Evolutionary conservation across 2,329 filamentous ascomycete species (phyloP).

Genomic region (Fusarium napiforme): DNA sequence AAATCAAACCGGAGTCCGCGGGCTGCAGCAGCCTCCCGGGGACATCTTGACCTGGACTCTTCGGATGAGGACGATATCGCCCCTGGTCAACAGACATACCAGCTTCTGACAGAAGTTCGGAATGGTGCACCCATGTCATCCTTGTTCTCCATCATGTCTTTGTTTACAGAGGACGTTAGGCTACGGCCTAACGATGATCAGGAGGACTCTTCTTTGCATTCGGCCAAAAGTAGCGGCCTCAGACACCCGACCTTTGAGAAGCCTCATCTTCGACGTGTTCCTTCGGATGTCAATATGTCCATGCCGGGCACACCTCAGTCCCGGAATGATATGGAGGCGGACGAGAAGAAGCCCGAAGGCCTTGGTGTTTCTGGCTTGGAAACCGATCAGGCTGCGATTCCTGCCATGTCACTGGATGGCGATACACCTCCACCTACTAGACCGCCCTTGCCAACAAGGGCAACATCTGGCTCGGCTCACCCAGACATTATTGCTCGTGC

Average conservation of each 20-base stretch:
- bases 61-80: slow-evolving; percentile 76
- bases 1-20: slow-evolving; percentile 77
- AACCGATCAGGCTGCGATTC: slow-evolving; percentile 64
- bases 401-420: slow-evolving; percentile 77
- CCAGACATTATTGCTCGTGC: slow-evolving; percentile 97
- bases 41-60: slow-evolving; percentile 48
- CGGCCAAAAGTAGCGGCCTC: slow-evolving; percentile 44
- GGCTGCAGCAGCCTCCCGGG: slow-evolving; percentile 43
- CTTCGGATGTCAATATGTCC: slow-evolving; percentile 45
- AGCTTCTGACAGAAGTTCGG: slow-evolving; percentile 94
- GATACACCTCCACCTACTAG: slow-evolving; percentile 47
- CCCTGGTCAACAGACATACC: slow-evolving; percentile 84
- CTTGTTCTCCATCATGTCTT: slow-evolving; percentile 93
- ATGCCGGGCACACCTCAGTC: slow-evolving; percentile 55
- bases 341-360: slow-evolving; percentile 31
- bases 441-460: slow-evolving; percentile 56
- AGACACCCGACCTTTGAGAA: slow-evolving; percentile 45
- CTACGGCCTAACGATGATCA: slow-evolving; percentile 80
- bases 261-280: slow-evolving; percentile 16
- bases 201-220: slow-evolving; percentile 53
- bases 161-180: slow-evolving; percentile 95
- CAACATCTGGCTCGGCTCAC: slow-evolving; percentile 80
- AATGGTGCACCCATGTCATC: slow-evolving; percentile 99
- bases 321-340: slow-evolving; percentile 39
- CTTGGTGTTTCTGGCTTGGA: slow-evolving; percentile 18